Evolutionary conservation across 108 stramenopile species (phyloP).

Genomic region (Cyclotella kingstonii): DNA sequence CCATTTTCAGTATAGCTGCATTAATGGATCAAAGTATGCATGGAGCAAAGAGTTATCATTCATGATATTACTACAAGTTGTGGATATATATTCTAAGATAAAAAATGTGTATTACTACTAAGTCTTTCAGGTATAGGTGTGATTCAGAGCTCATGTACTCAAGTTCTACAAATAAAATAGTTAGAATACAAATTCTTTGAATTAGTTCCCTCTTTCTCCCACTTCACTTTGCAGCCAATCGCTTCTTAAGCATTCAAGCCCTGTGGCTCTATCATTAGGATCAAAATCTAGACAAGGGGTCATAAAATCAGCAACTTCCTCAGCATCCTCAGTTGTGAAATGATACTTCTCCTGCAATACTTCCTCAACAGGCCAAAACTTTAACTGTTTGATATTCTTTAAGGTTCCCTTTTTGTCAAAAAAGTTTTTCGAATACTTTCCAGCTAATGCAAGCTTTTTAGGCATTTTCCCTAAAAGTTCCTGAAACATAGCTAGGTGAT

Average conservation of each 20-base stretch:
- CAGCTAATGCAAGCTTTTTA: slow-evolving; percentile 77
- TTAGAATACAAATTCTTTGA: not conserved
- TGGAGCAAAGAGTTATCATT: too few species aligned
- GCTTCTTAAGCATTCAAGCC: slow-evolving; percentile 73
- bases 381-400: slow-evolving; percentile 95
- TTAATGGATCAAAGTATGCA: too few species aligned
- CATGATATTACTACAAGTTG: too few species aligned
- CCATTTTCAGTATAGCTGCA: too few species aligned
- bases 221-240: slow-evolving; percentile 73
- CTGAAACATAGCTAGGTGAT: slow-evolving; percentile 98
- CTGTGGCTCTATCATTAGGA: slow-evolving; percentile 80
- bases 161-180: not conserved
- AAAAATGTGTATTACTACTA: too few species aligned
- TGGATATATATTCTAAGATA: too few species aligned
- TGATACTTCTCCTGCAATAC: slow-evolving; percentile 91
- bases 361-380: slow-evolving; percentile 96
- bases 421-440: slow-evolving; percentile 93
- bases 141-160: too few species aligned
- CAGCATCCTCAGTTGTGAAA: slow-evolving; percentile 77
- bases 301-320: slow-evolving; percentile 84
- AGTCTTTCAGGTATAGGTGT: too few species aligned
- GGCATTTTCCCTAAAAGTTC: slow-evolving; percentile 97
- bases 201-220: slow-evolving; percentile 10
- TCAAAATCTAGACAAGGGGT: slow-evolving; percentile 83
- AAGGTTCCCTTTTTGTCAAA: slow-evolving; percentile 96